These are phyloP conservation scores for Diplodia scrobiculata DNA, from an alignment of 2,329 filamentous ascomycete genomes.

Conservation along the genomic window DNA sequence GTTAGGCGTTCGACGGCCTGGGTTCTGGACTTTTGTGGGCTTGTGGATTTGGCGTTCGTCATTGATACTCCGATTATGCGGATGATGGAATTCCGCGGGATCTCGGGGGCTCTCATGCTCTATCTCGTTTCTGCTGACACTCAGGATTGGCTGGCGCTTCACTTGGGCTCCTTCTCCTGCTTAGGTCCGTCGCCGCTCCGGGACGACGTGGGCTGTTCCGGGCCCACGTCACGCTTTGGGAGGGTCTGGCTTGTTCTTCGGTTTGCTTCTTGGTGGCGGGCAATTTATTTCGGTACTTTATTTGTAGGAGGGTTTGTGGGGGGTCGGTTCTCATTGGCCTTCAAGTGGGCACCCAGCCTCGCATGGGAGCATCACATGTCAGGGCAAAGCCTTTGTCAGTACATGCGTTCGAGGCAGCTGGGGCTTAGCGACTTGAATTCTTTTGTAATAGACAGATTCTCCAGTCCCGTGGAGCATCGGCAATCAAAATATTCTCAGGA, in stretches of 20 bases:
- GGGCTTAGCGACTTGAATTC: neutral
- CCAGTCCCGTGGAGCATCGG: neutral
- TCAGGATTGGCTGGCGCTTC: neutral
- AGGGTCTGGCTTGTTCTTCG: neutral
- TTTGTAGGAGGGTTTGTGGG: neutral
- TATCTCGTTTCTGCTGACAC: neutral
- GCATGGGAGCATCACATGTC: neutral
- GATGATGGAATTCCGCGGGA: conserved; percentile 9
- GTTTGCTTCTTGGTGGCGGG: neutral
- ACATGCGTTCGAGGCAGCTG: neutral
- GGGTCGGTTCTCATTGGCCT: neutral
- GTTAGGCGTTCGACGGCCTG: neutral
- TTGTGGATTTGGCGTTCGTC: neutral
- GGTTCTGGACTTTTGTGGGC: neutral
- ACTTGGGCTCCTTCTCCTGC: neutral
- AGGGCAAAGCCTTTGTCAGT: neutral
- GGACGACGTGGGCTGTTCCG: neutral
- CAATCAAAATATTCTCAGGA: neutral
- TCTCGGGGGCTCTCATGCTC: neutral
- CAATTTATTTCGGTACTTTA: conserved; percentile 9
- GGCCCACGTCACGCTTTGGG: neutral
- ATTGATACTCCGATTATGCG: neutral
- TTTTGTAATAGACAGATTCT: neutral
- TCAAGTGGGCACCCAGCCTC: neutral
- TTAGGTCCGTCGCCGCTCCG: neutral